Conservation (phyloP, 768 basidiomycete species). For the Epithele typhae region DNA sequence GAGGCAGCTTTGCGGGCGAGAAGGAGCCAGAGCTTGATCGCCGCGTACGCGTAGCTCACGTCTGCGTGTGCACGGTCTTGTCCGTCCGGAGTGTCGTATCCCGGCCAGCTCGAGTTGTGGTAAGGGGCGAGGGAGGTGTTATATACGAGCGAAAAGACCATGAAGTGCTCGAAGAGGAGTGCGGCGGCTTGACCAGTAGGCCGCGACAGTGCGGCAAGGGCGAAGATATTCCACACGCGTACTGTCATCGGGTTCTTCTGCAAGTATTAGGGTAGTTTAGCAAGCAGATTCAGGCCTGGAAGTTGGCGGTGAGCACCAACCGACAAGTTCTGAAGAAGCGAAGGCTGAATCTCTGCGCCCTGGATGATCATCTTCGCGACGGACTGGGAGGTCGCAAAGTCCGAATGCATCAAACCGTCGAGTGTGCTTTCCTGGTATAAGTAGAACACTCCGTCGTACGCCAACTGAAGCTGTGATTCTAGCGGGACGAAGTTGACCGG, state of each 20-base stretch:
- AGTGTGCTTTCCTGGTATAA: constrained; percentile 46
- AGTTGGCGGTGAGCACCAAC: constrained; percentile 22
- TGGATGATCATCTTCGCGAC: constrained; percentile 51
- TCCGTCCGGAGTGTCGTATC: constrained; percentile 16
- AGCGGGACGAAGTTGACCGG: constrained; percentile 21
- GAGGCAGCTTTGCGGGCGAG: constrained; percentile 37
- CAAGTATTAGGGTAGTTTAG: neutral
- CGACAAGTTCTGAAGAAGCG: constrained; percentile 34
- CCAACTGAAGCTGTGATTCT: constrained; percentile 35
- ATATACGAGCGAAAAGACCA: constrained; percentile 45
- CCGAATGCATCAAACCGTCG: constrained; percentile 43
- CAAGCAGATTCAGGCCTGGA: neutral
- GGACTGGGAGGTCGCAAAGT: constrained; percentile 48
- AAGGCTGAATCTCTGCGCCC: constrained; percentile 40
- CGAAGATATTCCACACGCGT: constrained; percentile 63
- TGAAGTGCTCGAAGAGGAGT: constrained; percentile 46
- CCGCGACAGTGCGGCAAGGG: constrained; percentile 45
- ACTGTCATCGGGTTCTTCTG: constrained; percentile 27
- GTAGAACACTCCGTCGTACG: constrained; percentile 49
- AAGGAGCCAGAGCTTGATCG: constrained; percentile 70
- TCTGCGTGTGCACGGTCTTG: constrained; percentile 47
- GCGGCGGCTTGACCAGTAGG: constrained; percentile 33
- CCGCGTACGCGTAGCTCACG: constrained; percentile 64
- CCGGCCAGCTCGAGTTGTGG: constrained; percentile 26
- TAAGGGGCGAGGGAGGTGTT: constrained; percentile 39